phyloP scores from a whole-genome alignment of 106 monocot genomes.

The Phalaenopsis aphrodite region DNA sequence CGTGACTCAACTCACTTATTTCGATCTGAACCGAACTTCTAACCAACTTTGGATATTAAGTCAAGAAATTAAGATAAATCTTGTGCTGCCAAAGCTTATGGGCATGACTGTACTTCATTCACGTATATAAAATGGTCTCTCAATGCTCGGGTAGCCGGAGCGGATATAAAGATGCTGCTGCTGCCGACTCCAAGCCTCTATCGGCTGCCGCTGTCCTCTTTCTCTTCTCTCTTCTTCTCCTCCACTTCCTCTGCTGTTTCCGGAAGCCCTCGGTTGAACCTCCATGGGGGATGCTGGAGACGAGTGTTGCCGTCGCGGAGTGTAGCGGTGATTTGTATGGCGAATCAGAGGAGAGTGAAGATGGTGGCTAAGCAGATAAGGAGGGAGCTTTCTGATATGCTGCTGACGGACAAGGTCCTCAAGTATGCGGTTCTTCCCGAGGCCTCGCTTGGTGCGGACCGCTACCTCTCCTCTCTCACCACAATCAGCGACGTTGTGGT shows the following conservation, averaged over 20 bases:
- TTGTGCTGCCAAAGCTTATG: too few species aligned
- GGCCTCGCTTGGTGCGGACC: slow-evolving; percentile 89
- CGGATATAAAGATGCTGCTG: background rate
- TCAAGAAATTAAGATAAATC: too few species aligned
- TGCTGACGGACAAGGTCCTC: slow-evolving; percentile 72
- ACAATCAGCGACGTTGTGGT: slow-evolving; percentile 92
- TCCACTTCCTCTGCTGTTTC: background rate
- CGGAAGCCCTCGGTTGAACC: background rate
- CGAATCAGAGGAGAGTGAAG: slow-evolving; percentile 72
- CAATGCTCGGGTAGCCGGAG: too few species aligned
- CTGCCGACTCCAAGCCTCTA: background rate
- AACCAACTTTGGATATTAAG: too few species aligned
- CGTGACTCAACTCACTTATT: too few species aligned
- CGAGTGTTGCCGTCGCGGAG: background rate
- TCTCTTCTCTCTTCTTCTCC: background rate
- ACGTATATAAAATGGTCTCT: too few species aligned
- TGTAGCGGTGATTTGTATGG: slow-evolving; percentile 62
- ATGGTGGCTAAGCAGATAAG: slow-evolving; percentile 97
- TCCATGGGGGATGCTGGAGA: background rate
- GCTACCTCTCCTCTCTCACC: slow-evolving; percentile 89
- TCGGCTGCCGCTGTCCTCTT: slow-evolving; percentile 6
- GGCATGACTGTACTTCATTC: too few species aligned
- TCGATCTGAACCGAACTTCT: too few species aligned
- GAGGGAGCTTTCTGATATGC: slow-evolving; percentile 89
- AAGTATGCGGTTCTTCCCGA: slow-evolving; percentile 87